phyloP scores from a whole-genome alignment of 1,284 basidiomycete species.

The Albatrellus sp. region DNA sequence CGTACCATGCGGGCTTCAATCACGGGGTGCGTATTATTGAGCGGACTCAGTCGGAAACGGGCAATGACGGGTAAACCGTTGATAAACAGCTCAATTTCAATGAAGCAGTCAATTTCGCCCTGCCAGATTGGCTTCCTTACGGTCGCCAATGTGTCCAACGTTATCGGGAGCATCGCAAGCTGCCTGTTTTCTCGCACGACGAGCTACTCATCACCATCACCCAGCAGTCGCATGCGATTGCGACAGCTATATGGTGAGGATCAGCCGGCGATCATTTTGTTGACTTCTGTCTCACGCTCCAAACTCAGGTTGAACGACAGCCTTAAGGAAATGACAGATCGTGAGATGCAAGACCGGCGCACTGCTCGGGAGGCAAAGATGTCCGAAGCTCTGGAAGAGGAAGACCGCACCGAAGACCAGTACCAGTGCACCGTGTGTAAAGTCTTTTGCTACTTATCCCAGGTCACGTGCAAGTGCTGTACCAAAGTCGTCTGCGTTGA shows the following conservation, averaged over 20 bases:
- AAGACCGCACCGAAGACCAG: slow-evolving; percentile 83
- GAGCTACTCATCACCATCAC: slow-evolving; percentile 94
- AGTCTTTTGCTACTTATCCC: slow-evolving; percentile 90
- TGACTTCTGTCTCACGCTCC: slow-evolving; percentile 11
- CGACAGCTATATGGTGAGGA: slow-evolving; percentile 83
- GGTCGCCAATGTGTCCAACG: slow-evolving; percentile 82
- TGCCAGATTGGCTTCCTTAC: slow-evolving; percentile 88
- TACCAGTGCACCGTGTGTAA: slow-evolving; percentile 95
- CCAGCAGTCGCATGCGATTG: slow-evolving; percentile 86
- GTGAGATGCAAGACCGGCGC: slow-evolving; percentile 66
- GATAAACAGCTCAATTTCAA: slow-evolving; percentile 82
- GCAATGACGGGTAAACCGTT: slow-evolving; percentile 1
- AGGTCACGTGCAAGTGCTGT: slow-evolving; percentile 75
- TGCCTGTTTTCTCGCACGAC: slow-evolving; percentile 97
- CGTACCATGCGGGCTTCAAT: slow-evolving; percentile 98
- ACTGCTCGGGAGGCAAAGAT: slow-evolving; percentile 46
- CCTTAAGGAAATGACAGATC: slow-evolving; percentile 80
- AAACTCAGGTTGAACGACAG: slow-evolving; percentile 65
- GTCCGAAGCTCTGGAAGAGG: slow-evolving; percentile 61
- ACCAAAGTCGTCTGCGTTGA: slow-evolving; percentile 76
- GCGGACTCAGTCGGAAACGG: too few species aligned
- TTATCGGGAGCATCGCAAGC: slow-evolving; percentile 82
- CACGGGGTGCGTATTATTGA: slow-evolving; percentile 63
- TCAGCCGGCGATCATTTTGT: slow-evolving; percentile 5
- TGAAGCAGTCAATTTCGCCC: slow-evolving; percentile 97